Conservation (phyloP, 352 stramenopile genomes). For the Globisporangium polare region DNA sequence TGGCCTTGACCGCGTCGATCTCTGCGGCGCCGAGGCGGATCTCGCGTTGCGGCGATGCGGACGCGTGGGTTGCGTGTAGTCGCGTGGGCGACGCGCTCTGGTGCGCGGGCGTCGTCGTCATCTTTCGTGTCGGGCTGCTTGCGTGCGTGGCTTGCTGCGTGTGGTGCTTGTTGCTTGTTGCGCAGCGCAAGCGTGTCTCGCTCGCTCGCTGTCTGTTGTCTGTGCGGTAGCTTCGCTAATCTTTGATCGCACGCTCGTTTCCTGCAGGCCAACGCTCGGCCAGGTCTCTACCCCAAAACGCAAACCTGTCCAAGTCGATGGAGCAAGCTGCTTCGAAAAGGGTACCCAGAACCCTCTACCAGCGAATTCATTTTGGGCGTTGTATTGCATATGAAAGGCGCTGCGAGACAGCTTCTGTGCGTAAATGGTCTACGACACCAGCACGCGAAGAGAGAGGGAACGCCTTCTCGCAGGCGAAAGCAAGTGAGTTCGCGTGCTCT, state of each 20-base stretch:
- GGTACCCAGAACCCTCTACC: constrained; percentile 3
- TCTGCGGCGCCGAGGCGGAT: constrained; percentile 10
- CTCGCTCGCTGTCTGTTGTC: constrained; percentile 3
- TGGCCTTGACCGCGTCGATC: constrained; percentile 19
- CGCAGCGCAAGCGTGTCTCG: not conserved
- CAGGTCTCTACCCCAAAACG: constrained; percentile 9
- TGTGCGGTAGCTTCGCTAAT: constrained; percentile 20
- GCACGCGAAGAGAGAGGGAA: not conserved
- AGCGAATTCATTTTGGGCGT: not conserved
- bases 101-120: constrained; percentile 11
- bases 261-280: constrained; percentile 11
- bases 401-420: too few relatives aligned
- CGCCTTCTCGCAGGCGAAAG: not conserved
- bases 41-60: not conserved
- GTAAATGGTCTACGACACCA: too few relatives aligned
- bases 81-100: constrained; percentile 9
- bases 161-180: not conserved
- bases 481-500: not conserved
- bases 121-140: not conserved
- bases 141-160: not conserved
- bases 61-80: not conserved
- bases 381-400: not conserved
- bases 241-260: constrained; percentile 18
- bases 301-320: not conserved
- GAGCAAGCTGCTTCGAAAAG: constrained; percentile 8